Percentiles rank a stretch among this genome's conserved stretches.
Conservation (phyloP, 257 asterid genomes). For the Solanum pinnatisectum region DNA sequence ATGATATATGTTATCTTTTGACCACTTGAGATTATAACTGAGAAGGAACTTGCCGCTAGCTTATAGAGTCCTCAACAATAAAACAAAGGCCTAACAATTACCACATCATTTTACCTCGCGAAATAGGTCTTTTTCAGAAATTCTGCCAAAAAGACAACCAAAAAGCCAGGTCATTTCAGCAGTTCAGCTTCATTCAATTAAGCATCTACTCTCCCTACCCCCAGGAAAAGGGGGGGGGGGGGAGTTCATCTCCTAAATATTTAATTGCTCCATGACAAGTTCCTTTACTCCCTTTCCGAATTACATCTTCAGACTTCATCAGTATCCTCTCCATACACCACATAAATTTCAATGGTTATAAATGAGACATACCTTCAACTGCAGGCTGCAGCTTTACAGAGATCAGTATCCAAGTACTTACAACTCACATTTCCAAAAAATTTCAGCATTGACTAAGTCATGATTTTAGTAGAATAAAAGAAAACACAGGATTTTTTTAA, state of each 20-base stretch:
- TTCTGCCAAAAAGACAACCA: not conserved
- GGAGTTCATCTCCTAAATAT: not conserved
- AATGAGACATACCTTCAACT: not conserved
- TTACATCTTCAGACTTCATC: not conserved
- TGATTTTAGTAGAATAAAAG: not conserved
- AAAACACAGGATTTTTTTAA: not conserved
- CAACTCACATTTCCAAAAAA: not conserved
- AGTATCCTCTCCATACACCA: not conserved
- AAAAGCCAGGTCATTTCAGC: not conserved
- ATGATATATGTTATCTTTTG: not conserved
- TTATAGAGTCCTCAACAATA: not conserved
- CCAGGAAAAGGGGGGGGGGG: not conserved
- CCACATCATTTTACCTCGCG: not conserved
- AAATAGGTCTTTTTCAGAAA: not conserved
- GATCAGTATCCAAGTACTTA: not conserved
- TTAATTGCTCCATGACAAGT: not conserved
- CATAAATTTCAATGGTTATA: not conserved
- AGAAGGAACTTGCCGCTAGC: not conserved
- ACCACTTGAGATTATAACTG: not conserved
- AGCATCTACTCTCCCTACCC: not conserved
- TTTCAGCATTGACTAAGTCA: not conserved
- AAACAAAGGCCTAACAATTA: not conserved
- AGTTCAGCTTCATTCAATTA: not conserved
- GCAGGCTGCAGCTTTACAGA: not conserved
- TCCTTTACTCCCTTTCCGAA: not conserved